phyloP scores from a whole-genome alignment of 257 asterid species.

The Osmanthus fragrans region DNA sequence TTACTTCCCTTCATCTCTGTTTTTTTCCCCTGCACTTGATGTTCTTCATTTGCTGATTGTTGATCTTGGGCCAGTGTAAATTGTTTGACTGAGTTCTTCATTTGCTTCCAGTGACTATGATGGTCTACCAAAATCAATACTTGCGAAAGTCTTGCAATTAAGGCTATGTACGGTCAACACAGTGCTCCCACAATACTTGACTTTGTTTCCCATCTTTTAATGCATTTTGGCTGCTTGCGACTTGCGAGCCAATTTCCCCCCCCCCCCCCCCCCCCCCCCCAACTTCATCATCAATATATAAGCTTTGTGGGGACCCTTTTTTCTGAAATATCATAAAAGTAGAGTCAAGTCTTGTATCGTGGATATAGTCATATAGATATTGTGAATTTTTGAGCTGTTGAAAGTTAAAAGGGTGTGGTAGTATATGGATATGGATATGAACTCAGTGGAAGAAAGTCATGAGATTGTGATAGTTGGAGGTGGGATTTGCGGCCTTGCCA shows the following conservation, averaged over 20 bases:
- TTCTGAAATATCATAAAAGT: background rate
- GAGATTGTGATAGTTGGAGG: slow-evolving; percentile 42
- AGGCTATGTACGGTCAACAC: background rate
- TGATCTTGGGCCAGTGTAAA: too few relatives aligned
- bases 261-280: slow-evolving; percentile 5
- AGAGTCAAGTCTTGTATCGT: background rate
- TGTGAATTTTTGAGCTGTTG: too few relatives aligned
- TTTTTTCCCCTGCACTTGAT: too few relatives aligned
- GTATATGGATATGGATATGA: slow-evolving; percentile 10
- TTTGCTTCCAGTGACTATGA: too few relatives aligned
- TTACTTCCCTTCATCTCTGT: too few relatives aligned
- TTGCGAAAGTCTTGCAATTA: background rate
- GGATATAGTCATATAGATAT: too few relatives aligned
- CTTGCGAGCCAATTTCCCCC: background rate
- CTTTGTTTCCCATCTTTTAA: background rate
- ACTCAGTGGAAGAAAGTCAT: slow-evolving; percentile 20
- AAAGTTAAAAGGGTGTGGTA: too few relatives aligned
- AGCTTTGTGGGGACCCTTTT: background rate
- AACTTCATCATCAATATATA: background rate
- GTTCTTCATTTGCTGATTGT: too few relatives aligned
- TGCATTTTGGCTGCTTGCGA: background rate
- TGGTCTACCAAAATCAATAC: too few relatives aligned
- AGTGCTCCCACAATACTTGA: background rate
- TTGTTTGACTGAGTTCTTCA: too few relatives aligned
- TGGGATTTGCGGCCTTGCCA: slow-evolving; percentile 46